phyloP scores from a whole-genome alignment of 2,329 filamentous ascomycete genomes.

The Escovopsis sp. region DNA sequence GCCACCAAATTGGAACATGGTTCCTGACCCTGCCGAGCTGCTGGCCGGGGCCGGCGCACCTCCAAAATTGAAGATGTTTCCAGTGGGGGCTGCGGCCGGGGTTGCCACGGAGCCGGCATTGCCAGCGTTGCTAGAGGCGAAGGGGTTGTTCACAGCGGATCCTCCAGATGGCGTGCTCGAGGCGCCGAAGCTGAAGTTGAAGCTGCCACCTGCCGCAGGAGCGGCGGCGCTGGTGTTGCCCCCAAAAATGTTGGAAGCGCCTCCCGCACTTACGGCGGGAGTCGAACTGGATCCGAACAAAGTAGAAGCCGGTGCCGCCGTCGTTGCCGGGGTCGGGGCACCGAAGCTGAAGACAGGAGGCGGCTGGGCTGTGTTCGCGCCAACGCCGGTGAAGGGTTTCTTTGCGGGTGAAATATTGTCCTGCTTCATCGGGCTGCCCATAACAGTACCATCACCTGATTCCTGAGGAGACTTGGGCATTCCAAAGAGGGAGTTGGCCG shows the following conservation, averaged over 20 bases:
- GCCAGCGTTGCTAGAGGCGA: conserved; percentile 16
- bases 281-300: conserved; percentile 19
- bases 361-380: conserved; percentile 8
- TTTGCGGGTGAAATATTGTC: conserved; percentile 24
- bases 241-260: conserved; percentile 5
- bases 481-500: conserved; percentile 23
- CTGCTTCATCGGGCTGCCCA: conserved; percentile 31
- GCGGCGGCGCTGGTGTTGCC: conserved; percentile 12
- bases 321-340: conserved; percentile 15
- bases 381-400: conserved; percentile 16
- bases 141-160: conserved; percentile 25
- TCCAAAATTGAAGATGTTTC: conserved; percentile 24
- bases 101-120: conserved; percentile 8
- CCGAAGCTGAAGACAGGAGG: conserved; percentile 22
- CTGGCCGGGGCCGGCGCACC: conserved; percentile 9
- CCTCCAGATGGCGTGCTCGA: conserved; percentile 9
- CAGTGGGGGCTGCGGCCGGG: conserved; percentile 8
- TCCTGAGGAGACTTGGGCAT: conserved; percentile 19
- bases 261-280: conserved; percentile 20
- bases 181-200: conserved; percentile 18
- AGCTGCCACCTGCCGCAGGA: conserved; percentile 12
- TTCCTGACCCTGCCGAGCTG: conserved; percentile 12
- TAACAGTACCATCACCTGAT: conserved; percentile 15
- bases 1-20: conserved; percentile 24
- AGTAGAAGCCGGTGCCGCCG: conserved; percentile 19